Evolutionary conservation across 352 stramenopile genomes (phyloP).

Genomic region (Lagenidium giganteum): DNA sequence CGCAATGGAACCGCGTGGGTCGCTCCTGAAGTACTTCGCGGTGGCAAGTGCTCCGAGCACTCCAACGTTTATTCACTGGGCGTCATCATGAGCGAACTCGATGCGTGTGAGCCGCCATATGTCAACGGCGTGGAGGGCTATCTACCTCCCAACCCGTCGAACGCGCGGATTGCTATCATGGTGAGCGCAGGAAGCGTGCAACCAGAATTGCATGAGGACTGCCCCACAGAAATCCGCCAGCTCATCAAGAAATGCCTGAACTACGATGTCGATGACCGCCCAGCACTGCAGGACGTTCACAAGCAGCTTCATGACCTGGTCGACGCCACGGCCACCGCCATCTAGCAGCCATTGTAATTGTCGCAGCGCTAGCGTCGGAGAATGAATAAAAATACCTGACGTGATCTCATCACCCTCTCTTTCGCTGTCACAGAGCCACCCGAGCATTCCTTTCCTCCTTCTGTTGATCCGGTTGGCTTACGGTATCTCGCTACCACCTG

Average conservation of each 20-base stretch:
- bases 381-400: no score
- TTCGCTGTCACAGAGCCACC: no score
- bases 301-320: no score
- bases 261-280: conserved; percentile 35
- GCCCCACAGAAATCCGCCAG: conserved; percentile 34
- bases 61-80: conserved; percentile 43
- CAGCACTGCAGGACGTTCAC: conserved; percentile 27
- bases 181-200: conserved; percentile 42
- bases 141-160: conserved; percentile 12
- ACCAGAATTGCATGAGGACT: conserved; percentile 33
- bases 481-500: no score
- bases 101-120: conserved; percentile 50
- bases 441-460: no score
- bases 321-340: no score
- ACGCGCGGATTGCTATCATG: conserved; percentile 40
- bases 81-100: conserved; percentile 50
- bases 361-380: no score
- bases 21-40: conserved; percentile 42
- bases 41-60: conserved; percentile 22
- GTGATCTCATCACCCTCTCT: no score
- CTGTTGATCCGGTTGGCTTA: no score
- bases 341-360: no score
- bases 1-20: no score
- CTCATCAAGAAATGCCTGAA: conserved; percentile 39
- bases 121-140: conserved; percentile 26